Conservation (phyloP, 208 protist species). For the Crithidia bombi region DNA sequence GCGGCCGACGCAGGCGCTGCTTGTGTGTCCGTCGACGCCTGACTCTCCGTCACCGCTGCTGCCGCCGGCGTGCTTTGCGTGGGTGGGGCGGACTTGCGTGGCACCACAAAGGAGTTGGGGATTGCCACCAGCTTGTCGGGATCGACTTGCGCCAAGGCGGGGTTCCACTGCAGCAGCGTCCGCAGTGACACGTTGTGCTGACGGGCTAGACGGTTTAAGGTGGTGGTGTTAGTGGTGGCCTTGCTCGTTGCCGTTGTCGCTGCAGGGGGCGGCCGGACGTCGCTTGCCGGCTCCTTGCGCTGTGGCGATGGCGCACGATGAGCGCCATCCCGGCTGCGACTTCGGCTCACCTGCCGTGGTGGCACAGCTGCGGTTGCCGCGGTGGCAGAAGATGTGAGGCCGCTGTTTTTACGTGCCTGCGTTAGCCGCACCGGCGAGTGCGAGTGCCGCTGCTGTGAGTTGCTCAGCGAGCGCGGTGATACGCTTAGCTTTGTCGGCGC, state of each 20-base stretch:
- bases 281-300: not conserved
- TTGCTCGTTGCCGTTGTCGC: slow-evolving; percentile 25
- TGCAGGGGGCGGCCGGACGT: not conserved
- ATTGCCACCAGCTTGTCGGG: slow-evolving; percentile 33
- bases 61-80: not conserved
- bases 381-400: not conserved
- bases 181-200: slow-evolving; percentile 38
- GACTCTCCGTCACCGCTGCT: not conserved
- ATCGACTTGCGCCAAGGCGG: slow-evolving; percentile 36
- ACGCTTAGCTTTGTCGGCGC: slow-evolving; percentile 1
- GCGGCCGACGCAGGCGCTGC: not conserved
- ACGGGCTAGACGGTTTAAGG: slow-evolving; percentile 42
- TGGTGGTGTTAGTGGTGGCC: slow-evolving; percentile 17
- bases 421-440: not conserved
- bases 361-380: not conserved
- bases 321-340: slow-evolving; percentile 2
- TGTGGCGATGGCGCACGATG: not conserved
- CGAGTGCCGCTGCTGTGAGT: slow-evolving; percentile 13
- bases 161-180: slow-evolving; percentile 40
- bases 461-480: slow-evolving; percentile 20
- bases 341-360: not conserved
- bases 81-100: slow-evolving; percentile 1
- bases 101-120: not conserved
- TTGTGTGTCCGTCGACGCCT: not conserved
- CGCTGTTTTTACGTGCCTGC: not conserved